Evolutionary conservation across 1,284 basidiomycete species (phyloP), one percentile per base, ranked within the genome.

Genomic region (Ceratobasidium sp.): DNA sequence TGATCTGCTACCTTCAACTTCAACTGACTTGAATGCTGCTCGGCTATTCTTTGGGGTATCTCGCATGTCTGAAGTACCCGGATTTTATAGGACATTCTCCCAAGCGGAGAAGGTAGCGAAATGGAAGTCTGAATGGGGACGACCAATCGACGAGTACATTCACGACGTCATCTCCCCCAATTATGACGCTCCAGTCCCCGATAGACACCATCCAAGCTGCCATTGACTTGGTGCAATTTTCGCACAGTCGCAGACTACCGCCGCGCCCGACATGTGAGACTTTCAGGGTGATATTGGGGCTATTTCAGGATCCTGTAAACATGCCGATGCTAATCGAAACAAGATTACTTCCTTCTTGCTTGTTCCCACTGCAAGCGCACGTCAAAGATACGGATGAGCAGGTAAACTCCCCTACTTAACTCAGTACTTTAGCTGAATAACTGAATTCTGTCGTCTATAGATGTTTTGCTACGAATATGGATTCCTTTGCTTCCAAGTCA

Each of bases 391-490:
- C 63, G 1, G 42, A 47, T 3, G 63, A 65, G 15, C 63, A 39
- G 0, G 63, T 65, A 47, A 42, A 31, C 15, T 35, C 15, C 33
- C 15, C 6, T 15, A 4, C 6, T 35, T 17, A 13, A 35, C 28
- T 60, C 15, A 17, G 1, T 35, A 13, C 5, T 35, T 35, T 3
- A 13, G 28, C 39, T 47, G 3, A 6, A 37, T 26, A 28, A 63
- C 63, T 49, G 2, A 28, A 5, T 10, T 26, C 1, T 26, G 20
- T 28, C 20, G 58, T 2, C 1, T n/a, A 51, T 31, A 65, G 63
- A 15, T 65, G 8, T 33, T 65, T 31, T 65, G 42, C 42, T 65
- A 65, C 23, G 63, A 65, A 65, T 65, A 49, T 31, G 63, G 63
- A 15, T 65, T 28, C 26, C 42, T 65, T 1, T 65, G 63, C 13